Evolutionary conservation across 192 early-diverging fungal genomes (phyloP), one percentile per base, ranked within the genome.

Genomic region (Backusella macrospora): DNA sequence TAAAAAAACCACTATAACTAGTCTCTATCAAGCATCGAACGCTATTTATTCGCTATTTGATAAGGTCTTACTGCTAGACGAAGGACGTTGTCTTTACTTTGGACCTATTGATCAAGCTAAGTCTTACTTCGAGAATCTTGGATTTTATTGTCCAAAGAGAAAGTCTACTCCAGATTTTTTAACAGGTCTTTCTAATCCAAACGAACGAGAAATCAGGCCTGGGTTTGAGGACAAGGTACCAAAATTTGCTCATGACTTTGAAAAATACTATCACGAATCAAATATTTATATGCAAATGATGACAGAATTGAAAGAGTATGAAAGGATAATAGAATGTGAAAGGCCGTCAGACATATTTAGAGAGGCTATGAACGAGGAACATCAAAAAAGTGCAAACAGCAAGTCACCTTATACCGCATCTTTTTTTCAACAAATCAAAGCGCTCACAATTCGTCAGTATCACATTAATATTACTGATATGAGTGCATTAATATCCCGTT

Each of bases 11-110:
- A 87, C 87, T 0, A 46, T 86, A 23, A 83, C 80, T 16, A 84
- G 83, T 9, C 78, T 90, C 23, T 87, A 86, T 80, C 89, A 92
- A 80, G 88, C 90, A 6, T 90, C 90, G 6, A 92, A 96, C 76
- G 90, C 84, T 80, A 93, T 94, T 62, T 93, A 86, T 79, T 77
- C 86, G 42, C 78, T 93, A 23, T 93, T 93, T 76, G 90, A 93
- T 81, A 90, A 80, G 66, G 84, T 89, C 13, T 73, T 91, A 68
- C 81, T 93, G n/a, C 62, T 93, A 4, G 88, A 90, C 62, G 82
- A 90, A 23, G 91, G 91, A 68, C 84, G 83, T 38, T 86, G 86
- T 72, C 82, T 91, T 73, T 93, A 86, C 80, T 91, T 90, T 82
- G 91, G 91, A 1, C 91, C 89, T 34, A 79, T 76, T 6, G 72